A percentile compares a stretch with the other conserved stretches of the same genome.
These are phyloP conservation scores for Oryza nivara DNA, from an alignment of 176 grass and related monocot genomes.

Conservation along the genomic window DNA sequence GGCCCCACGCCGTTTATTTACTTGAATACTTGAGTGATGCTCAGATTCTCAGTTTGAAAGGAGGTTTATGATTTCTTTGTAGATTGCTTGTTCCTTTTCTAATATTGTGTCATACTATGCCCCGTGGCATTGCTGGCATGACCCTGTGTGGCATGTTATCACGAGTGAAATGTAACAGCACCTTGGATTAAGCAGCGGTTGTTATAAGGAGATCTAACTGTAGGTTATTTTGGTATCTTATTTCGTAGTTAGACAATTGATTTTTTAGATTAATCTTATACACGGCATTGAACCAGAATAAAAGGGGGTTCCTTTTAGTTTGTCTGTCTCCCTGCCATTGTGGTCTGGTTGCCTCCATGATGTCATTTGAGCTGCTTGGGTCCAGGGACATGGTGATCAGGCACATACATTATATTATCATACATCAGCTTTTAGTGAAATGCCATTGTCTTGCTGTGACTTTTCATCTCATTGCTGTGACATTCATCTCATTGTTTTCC, in stretches of 20 bases:
- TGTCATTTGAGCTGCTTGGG: neutral
- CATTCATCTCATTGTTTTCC: conserved; percentile 8
- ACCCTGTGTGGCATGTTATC: neutral
- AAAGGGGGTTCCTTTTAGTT: neutral
- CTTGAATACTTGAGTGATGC: conserved; percentile 20
- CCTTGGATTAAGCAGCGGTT: neutral
- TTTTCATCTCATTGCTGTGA: neutral
- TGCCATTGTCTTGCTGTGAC: conserved; percentile 3
- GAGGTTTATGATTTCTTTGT: neutral
- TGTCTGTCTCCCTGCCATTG: neutral
- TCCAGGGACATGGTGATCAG: neutral
- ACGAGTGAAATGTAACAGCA: neutral
- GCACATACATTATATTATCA: neutral
- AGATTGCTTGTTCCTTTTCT: neutral
- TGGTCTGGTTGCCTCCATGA: neutral
- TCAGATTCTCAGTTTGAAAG: neutral
- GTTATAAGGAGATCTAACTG: neutral
- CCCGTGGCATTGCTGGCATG: neutral
- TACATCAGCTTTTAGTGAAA: conserved; percentile 12
- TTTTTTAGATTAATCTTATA: neutral
- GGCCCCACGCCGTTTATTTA: neutral
- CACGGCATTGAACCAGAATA: neutral
- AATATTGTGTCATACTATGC: neutral
- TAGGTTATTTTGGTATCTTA: neutral
- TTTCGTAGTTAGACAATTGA: neutral